Conservation (phyloP, 305 asterid genomes). For the Andrographis paniculata region DNA sequence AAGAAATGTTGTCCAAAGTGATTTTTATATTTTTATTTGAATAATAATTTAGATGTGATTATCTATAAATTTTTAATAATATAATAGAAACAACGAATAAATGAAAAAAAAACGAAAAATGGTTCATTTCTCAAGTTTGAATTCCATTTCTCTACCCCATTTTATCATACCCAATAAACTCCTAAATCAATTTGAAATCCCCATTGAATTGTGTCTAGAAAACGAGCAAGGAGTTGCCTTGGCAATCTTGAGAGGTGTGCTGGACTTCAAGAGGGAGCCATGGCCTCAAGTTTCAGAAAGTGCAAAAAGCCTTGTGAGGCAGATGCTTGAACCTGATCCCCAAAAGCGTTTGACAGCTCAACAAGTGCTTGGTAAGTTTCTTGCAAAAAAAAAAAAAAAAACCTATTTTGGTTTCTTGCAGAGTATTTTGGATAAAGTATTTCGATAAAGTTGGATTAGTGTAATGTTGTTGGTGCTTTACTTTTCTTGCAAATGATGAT, state of each 20-base stretch:
- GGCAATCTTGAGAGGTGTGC: conserved; percentile 76
- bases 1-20: no score
- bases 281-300: conserved; percentile 93
- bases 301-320: conserved; percentile 86
- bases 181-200: not conserved
- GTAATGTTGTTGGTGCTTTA: conserved; percentile 21
- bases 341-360: conserved; percentile 88
- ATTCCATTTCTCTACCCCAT: not conserved
- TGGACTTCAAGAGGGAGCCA: conserved; percentile 92
- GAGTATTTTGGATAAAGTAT: conserved; percentile 13
- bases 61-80: no score
- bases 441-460: conserved; percentile 21
- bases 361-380: conserved; percentile 82
- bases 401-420: no score
- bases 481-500: conserved; percentile 31
- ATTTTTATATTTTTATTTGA: no score
- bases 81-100: no score
- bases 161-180: not conserved
- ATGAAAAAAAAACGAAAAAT: no score
- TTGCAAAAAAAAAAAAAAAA: no score
- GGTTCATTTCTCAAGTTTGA: no score
- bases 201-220: conserved; percentile 36
- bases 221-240: conserved; percentile 95
- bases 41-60: no score
- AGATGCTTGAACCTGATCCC: conserved; percentile 87